A percentile compares a stretch with the other conserved stretches of the same genome.
Conservation (phyloP, 169 alveolate genomes). For the Eimeria acervulina region DNA sequence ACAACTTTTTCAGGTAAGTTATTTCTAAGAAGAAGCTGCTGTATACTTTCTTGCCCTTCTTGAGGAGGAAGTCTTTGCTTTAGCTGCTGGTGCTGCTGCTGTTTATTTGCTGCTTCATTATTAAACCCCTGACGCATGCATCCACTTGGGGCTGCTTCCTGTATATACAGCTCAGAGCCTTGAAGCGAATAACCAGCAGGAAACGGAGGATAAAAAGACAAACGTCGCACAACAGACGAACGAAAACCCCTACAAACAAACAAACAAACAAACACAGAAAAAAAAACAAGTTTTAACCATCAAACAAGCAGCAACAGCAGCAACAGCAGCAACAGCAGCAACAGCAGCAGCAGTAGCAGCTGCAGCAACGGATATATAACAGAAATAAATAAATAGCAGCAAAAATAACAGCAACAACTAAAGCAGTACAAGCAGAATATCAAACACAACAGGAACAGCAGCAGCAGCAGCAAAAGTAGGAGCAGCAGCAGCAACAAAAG, state of each 20-base stretch:
- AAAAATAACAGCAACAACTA: too few species aligned
- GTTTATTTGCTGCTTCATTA: not conserved
- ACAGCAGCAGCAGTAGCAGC: not conserved
- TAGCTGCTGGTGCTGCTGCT: not conserved
- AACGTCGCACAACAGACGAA: too few species aligned
- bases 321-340: not conserved
- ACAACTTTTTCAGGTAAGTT: slow-evolving; percentile 51
- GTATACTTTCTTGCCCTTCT: slow-evolving; percentile 76
- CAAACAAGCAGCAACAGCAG: not conserved
- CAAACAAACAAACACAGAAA: too few species aligned
- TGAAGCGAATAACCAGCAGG: slow-evolving; percentile 87
- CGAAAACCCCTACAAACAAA: too few species aligned
- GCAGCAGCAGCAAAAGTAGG: too few species aligned
- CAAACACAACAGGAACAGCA: too few species aligned
- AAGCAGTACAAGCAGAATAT: too few species aligned
- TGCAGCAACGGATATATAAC: too few species aligned
- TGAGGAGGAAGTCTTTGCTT: not conserved
- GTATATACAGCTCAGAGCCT: slow-evolving; percentile 80
- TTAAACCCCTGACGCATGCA: not conserved
- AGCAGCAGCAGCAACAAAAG: too few species aligned
- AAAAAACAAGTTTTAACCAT: too few species aligned
- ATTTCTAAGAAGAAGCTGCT: slow-evolving; percentile 42
- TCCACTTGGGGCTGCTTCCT: slow-evolving; percentile 4
- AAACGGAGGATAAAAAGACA: slow-evolving; percentile 68
- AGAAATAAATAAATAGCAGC: too few species aligned